phyloP scores from a whole-genome alignment of 176 grass and related monocot genomes.

The Oropetium thomaeum region DNA sequence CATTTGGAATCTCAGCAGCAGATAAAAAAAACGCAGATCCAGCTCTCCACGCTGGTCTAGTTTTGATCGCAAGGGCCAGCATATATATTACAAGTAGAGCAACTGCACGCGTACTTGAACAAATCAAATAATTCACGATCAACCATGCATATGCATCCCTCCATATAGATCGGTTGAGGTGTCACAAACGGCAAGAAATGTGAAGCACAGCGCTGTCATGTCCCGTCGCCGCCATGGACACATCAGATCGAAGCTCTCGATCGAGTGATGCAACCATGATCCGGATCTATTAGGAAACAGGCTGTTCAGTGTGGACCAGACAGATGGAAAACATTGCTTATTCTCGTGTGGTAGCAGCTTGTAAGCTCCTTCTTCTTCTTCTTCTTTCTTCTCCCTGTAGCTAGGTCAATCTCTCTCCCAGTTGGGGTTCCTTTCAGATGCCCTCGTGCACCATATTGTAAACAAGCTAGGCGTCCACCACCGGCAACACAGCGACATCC shows the following conservation, averaged over 20 bases:
- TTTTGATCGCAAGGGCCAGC: neutral
- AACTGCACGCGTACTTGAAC: neutral
- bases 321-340: neutral
- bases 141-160: neutral
- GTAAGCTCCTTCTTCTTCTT: neutral
- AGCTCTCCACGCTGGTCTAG: neutral
- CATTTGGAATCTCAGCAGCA: conserved; percentile 35
- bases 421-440: conserved; percentile 10
- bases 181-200: conserved; percentile 28
- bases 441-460: conserved; percentile 23
- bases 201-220: conserved; percentile 25
- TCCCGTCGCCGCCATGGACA: neutral
- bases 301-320: conserved; percentile 31
- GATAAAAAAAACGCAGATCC: neutral
- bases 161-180: conserved; percentile 19
- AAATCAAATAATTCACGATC: neutral
- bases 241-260: neutral
- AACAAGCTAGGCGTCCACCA: neutral
- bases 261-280: conserved; percentile 28
- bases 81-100: too few relatives aligned
- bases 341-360: neutral
- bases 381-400: too few relatives aligned
- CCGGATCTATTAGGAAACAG: conserved; percentile 24
- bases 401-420: conserved; percentile 1
- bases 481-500: conserved; percentile 42